Percentiles rank a stretch among this genome's conserved stretches.
Evolutionary conservation across 2,329 filamentous ascomycete species (phyloP).

Genomic region (Aspergillus sp.): DNA sequence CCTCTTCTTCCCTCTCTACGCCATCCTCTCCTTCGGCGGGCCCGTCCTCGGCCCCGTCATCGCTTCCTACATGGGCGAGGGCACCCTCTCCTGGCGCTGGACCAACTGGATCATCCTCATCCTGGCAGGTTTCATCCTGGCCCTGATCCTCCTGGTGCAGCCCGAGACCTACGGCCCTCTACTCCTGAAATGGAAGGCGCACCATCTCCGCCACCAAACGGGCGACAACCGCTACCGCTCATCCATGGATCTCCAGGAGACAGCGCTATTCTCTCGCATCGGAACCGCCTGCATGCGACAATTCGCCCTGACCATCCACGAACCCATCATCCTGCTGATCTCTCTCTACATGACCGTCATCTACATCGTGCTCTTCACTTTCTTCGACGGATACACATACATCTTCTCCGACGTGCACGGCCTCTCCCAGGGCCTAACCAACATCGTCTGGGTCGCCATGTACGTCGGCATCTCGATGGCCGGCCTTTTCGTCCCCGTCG

Average conservation of each 20-base stretch:
- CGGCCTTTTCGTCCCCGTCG: conserved; percentile 45
- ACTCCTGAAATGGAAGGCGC: conserved; percentile 48
- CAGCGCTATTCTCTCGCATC: conserved; percentile 44
- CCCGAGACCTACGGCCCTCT: conserved; percentile 54
- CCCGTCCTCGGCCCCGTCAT: conserved; percentile 26
- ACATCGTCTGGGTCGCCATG: conserved; percentile 54
- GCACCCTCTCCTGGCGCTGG: conserved; percentile 41
- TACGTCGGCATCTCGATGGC: conserved; percentile 45
- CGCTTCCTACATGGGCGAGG: conserved; percentile 26
- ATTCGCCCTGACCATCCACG: conserved; percentile 52
- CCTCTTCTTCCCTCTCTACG: conserved; percentile 54
- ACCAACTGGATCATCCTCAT: conserved; percentile 49
- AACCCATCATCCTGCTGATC: conserved; percentile 40
- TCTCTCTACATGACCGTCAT: conserved; percentile 37
- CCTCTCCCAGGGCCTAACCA: conserved; percentile 51
- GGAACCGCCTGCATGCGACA: conserved; percentile 51
- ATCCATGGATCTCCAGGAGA: conserved; percentile 48
- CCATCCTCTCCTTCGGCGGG: conserved; percentile 48
- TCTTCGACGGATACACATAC: conserved; percentile 52
- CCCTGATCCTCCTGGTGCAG: conserved; percentile 46
- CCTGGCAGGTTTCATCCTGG: conserved; percentile 36
- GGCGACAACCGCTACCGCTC: conserved; percentile 51
- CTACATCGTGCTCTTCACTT: conserved; percentile 41
- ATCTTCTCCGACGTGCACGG: conserved; percentile 55
- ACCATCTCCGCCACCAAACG: conserved; percentile 42